phyloP scores from a whole-genome alignment of 257 asterid species.

The Agastache rugosa region DNA sequence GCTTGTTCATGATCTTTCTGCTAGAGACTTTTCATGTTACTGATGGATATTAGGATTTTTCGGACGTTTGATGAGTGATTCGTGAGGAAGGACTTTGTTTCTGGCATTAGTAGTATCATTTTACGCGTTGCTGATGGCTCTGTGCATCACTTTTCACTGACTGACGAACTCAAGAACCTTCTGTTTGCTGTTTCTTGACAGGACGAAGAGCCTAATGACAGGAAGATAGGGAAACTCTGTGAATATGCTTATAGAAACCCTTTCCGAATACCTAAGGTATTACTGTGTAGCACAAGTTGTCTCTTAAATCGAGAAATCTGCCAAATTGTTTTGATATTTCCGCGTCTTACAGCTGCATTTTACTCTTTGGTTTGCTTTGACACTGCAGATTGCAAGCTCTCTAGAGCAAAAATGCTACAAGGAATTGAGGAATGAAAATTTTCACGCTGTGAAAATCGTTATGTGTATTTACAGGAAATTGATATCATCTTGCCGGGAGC shows the following conservation, averaged over 20 bases:
- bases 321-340: neutral
- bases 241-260: conserved; percentile 96
- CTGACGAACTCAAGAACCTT: conserved; percentile 13
- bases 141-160: neutral
- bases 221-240: conserved; percentile 91
- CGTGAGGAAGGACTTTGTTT: neutral
- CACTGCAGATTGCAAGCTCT: conserved; percentile 73
- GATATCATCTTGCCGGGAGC: conserved; percentile 83
- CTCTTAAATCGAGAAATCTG: neutral
- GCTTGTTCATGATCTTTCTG: neutral
- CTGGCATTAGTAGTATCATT: neutral
- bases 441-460: conserved; percentile 69
- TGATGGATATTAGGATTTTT: neutral
- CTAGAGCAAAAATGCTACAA: conserved; percentile 95
- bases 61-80: neutral
- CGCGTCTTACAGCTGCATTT: neutral
- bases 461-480: conserved; percentile 82
- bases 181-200: conserved; percentile 35
- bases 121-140: conserved; percentile 12
- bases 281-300: conserved; percentile 1
- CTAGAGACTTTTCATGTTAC: conserved; percentile 11
- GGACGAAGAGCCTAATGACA: conserved; percentile 95
- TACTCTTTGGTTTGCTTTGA: conserved; percentile 34
- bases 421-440: conserved; percentile 83
- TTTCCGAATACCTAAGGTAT: conserved; percentile 93